Percentiles rank a stretch among this genome's conserved stretches.
These are phyloP conservation scores for Alternaria brassicae DNA, from an alignment of 2,329 filamentous ascomycete species.

Conservation along the genomic window DNA sequence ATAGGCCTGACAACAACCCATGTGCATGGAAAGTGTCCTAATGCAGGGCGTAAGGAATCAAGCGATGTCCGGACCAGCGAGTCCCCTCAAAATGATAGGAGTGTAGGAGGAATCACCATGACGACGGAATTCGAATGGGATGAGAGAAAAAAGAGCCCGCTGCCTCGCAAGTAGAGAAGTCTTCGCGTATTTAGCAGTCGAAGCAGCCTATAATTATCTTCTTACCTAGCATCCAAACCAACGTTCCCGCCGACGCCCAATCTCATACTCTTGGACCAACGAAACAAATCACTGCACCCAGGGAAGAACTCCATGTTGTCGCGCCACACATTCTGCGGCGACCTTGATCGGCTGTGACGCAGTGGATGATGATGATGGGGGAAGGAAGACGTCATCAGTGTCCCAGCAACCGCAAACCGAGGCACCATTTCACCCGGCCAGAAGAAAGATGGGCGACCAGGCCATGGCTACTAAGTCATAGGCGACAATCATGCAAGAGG, in stretches of 20 bases:
- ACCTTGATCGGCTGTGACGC: not conserved
- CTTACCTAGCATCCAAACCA: not conserved
- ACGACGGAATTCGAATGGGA: conserved; percentile 34
- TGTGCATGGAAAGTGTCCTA: conserved; percentile 10
- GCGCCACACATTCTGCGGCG: not conserved
- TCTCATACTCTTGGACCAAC: no score
- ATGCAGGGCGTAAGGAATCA: not conserved
- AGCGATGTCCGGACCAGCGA: conserved; percentile 1
- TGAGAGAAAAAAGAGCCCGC: conserved; percentile 9
- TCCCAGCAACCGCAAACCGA: not conserved
- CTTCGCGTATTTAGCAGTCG: not conserved
- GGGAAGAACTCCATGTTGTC: not conserved
- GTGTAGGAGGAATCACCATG: conserved; percentile 22
- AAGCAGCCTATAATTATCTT: not conserved
- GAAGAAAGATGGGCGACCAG: no score
- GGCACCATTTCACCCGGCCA: no score
- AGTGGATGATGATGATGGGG: not conserved
- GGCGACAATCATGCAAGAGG: no score
- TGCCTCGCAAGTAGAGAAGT: not conserved
- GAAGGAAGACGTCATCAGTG: not conserved
- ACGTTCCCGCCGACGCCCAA: not conserved
- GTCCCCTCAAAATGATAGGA: not conserved
- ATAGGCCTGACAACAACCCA: conserved; percentile 30
- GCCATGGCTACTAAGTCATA: no score
- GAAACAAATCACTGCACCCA: no score